Conservation (phyloP, 768 basidiomycete genomes). For the Calocybe cyanea region DNA sequence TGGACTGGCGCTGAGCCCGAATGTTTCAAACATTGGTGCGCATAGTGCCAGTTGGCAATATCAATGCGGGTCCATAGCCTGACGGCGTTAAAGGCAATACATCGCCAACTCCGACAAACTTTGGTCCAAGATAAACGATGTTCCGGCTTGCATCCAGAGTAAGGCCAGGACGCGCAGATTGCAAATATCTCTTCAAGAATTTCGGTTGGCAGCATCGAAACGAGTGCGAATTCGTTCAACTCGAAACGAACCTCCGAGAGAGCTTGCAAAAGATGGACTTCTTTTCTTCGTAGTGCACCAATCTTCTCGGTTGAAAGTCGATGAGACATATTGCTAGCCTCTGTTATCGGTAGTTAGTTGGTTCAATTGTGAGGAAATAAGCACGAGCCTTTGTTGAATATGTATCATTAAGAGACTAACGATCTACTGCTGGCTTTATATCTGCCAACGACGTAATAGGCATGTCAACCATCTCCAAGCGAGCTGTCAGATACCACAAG, state of each 20-base stretch:
- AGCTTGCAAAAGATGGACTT: slow-evolving; percentile 22
- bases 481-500: no score
- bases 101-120: slow-evolving; percentile 36
- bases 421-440: no score
- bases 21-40: slow-evolving; percentile 31
- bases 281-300: slow-evolving; percentile 12
- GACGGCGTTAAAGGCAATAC: slow-evolving; percentile 28
- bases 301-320: no score
- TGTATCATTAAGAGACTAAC: no score
- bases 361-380: no score
- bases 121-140: slow-evolving; percentile 37
- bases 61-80: slow-evolving; percentile 39
- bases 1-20: slow-evolving; percentile 32
- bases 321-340: no score
- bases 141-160: slow-evolving; percentile 22
- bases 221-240: slow-evolving; percentile 24
- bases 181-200: slow-evolving; percentile 37
- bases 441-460: no score
- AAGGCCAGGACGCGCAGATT: slow-evolving; percentile 34
- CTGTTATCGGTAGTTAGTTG: no score
- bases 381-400: no score
- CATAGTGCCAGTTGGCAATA: slow-evolving; percentile 28
- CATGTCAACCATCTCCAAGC: no score
- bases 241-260: slow-evolving; percentile 23
- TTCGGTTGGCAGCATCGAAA: slow-evolving; percentile 34